Base-by-base conservation (phyloP, 148 eudicot genomes). In the Rhododendron ovatum region DNA sequence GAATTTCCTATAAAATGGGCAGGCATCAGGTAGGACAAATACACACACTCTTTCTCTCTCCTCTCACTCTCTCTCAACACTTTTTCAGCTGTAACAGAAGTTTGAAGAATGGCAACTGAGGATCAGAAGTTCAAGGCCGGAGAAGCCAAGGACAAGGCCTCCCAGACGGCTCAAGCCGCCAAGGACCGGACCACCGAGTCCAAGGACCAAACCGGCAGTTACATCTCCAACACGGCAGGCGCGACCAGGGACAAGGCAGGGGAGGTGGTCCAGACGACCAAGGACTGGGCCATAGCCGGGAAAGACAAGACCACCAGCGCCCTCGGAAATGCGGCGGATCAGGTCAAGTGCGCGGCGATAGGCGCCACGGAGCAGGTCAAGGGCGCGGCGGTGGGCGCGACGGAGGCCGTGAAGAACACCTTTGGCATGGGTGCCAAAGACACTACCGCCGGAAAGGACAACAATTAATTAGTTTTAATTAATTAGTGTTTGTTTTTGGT, bases 81-180 rank as follows among this genome's bases (percentile, higher is more conserved):
- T 73, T 33, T 73, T 69, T 41, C 63, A 57, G 63, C 63, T 5
- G 63, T 57, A 20, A 57, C 63, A 57, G 24, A 57, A 57, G 24
- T 57, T 18, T 57, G 63, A 5, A 57, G 84, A 78, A 91, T 91
- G 95, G 80, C 95, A 55, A 90, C 95, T 30, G 88, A 92, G 7
- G 90, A 92, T 45, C 91, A 92, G 83, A 90, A 91, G 88, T 90
- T 89, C 93, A 90, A 63, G 26, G 95, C 92, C 82, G 95, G 95
- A 81, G 95, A 95, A 88, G 85, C 92, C 88, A 90, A 90, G 69
- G 95, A 95, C 80, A 57, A 57, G 35, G 35, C 76, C 37, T 57
- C 61, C 61, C 7, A 57, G 7, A 57, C 22, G 7, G 15, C 22
- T 5, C 61, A 57, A 15, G 15, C 61, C 8, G 24, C 61, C 1